Conservation (phyloP, 2,329 filamentous ascomycete genomes). For the Trichoderma guizhouense region DNA sequence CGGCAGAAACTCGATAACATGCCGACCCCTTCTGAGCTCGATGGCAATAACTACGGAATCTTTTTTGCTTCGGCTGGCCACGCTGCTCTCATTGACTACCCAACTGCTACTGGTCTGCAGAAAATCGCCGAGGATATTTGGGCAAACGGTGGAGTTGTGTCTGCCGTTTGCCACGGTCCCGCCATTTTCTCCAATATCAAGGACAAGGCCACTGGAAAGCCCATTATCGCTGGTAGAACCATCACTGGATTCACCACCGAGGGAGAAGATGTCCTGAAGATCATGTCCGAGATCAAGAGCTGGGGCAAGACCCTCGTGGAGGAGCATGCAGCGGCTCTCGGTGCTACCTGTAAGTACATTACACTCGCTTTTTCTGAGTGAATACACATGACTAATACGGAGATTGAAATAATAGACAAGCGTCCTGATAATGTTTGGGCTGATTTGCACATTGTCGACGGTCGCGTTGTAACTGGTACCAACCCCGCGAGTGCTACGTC, state of each 20-base stretch:
- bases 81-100: not conserved
- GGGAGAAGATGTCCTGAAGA: not conserved
- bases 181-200: not conserved
- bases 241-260: not conserved
- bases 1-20: not conserved
- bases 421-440: not conserved
- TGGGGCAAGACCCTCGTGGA: not conserved
- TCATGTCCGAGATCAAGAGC: not conserved
- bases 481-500: not conserved
- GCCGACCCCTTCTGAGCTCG: not conserved
- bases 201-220: not conserved
- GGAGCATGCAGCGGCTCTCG: not conserved
- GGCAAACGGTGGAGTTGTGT: not conserved
- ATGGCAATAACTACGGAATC: not conserved
- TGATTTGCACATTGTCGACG: not conserved
- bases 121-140: not conserved
- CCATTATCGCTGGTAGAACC: not conserved
- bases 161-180: not conserved
- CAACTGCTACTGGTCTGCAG: not conserved
- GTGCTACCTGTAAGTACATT: not conserved
- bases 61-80: slow-evolving; percentile 2
- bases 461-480: not conserved
- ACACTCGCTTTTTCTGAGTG: not conserved
- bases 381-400: not conserved
- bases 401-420: not conserved